phyloP scores from a whole-genome alignment of 805 yeast genomes.

The Soucietia sequanensis region DNA sequence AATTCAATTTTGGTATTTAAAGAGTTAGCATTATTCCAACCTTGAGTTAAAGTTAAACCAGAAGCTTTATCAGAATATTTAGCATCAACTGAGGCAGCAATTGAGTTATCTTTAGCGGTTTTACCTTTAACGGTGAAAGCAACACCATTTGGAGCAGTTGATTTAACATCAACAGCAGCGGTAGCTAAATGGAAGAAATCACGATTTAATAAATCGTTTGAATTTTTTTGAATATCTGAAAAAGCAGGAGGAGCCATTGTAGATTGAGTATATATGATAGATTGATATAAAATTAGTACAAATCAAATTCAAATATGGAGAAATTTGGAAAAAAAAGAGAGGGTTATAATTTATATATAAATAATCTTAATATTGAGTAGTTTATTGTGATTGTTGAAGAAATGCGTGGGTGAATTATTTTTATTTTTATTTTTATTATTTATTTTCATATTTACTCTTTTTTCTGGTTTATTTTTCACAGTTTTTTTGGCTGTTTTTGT shows the following conservation, averaged over 20 bases:
- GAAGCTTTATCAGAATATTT: conserved; percentile 89
- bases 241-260: conserved; percentile 73
- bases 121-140: conserved; percentile 93
- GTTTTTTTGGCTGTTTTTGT: no score
- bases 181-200: conserved; percentile 93
- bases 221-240: conserved; percentile 88
- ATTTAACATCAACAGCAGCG: conserved; percentile 84
- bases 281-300: no score
- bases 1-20: conserved; percentile 92
- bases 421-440: no score
- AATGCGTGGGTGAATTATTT: background rate
- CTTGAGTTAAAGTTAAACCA: conserved; percentile 93
- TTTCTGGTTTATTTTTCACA: no score
- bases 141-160: conserved; percentile 95
- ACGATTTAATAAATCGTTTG: conserved; percentile 84
- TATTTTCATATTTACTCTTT: no score
- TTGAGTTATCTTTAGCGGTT: conserved; percentile 73
- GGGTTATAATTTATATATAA: background rate
- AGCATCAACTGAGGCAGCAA: conserved; percentile 87
- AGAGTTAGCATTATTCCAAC: conserved; percentile 94
- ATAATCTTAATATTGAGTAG: background rate
- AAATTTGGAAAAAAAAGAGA: conserved; percentile 3
- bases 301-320: conserved; percentile 1
- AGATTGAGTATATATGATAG: no score
- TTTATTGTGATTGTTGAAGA: background rate